Conservation (phyloP, 2,329 filamentous ascomycete genomes). For the Delphinella strobiligena region DNA sequence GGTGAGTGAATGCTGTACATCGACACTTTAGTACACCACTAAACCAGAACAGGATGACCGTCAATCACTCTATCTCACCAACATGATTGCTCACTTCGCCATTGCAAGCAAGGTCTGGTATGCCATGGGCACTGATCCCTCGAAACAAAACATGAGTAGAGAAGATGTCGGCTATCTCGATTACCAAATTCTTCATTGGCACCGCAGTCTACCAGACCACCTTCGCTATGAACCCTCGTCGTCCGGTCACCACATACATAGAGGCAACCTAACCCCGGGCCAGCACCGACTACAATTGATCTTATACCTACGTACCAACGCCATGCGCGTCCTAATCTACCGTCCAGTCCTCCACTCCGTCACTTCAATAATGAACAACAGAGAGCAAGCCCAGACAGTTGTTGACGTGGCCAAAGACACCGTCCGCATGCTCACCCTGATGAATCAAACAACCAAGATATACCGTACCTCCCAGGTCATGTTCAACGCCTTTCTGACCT, state of each 20-base stretch:
- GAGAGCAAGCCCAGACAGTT: slow-evolving; percentile 58
- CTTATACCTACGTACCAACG: slow-evolving; percentile 76
- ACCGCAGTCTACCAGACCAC: slow-evolving; percentile 56
- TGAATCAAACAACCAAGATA: slow-evolving; percentile 60
- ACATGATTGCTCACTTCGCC: slow-evolving; percentile 75
- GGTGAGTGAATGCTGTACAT: slow-evolving; percentile 36
- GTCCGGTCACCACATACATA: slow-evolving; percentile 23
- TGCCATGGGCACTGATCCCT: slow-evolving; percentile 45
- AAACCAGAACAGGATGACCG: slow-evolving; percentile 24
- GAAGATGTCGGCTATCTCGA: slow-evolving; percentile 73
- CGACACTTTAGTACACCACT: background rate
- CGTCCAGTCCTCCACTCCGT: slow-evolving; percentile 77
- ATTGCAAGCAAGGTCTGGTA: slow-evolving; percentile 81
- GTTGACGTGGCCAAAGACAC: slow-evolving; percentile 68
- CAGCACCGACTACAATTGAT: slow-evolving; percentile 66
- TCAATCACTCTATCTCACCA: slow-evolving; percentile 57
- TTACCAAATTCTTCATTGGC: slow-evolving; percentile 77
- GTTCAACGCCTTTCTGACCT: slow-evolving; percentile 70
- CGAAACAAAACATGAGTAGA: slow-evolving; percentile 42
- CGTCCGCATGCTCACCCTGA: slow-evolving; percentile 55
- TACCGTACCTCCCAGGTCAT: slow-evolving; percentile 63
- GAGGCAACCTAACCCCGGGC: slow-evolving; percentile 37
- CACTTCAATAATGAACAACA: slow-evolving; percentile 68
- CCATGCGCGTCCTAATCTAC: slow-evolving; percentile 82
- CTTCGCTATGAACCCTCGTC: slow-evolving; percentile 48